Evolutionary conservation across 352 stramenopile genomes (phyloP), one percentile per base, ranked within the genome.

Genomic region (Globisporangium paroecandrum): DNA sequence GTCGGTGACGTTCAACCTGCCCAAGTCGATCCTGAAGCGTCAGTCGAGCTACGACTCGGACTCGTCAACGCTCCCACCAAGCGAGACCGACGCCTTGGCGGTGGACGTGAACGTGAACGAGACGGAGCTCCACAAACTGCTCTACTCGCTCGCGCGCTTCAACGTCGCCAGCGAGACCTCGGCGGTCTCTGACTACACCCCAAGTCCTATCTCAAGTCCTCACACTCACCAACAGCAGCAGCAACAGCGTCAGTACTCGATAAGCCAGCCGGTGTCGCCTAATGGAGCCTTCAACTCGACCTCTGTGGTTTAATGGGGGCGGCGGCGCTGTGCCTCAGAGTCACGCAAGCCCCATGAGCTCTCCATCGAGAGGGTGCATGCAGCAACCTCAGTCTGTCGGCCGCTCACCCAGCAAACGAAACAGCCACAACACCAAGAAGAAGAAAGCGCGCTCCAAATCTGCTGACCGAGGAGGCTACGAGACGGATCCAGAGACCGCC

Each of bases 71-170:
- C 58, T 73, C 18, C 55, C 57, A 3, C 49, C 71, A 20, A 78
- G 73, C 20, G 41, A 58, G 51, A 34, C 43, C 29, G 78, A 81
- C 7, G 24, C 58, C 3, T 51, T 51, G 43, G 43, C 43, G 18
- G 25, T 55, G n/a, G 51, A 29, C 36, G 51, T 73, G 13, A 15
- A 58, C 15, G 56, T 74, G 22, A 73, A 57, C 8, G 78, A 84
- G 38, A 77, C 70, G 1, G 83, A 91, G 62, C 70, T 91, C 4
- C 81, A 89, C 73, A 91, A 87, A 36, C 71, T 91, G 7, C 58
- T 91, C 10, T 89, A 89, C 62, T 89, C 82, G 7, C 67, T 90
- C 32, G 71, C 71, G 10, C 78, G 77, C 18, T 87, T 91, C 56
- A 81, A 79, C 0, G 66, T 89, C 8, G 78, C 77, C 29, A 82